Evolutionary conservation across 192 early-diverging fungal species (phyloP).

Genomic region (Gryganskiella cystojenkinii): DNA sequence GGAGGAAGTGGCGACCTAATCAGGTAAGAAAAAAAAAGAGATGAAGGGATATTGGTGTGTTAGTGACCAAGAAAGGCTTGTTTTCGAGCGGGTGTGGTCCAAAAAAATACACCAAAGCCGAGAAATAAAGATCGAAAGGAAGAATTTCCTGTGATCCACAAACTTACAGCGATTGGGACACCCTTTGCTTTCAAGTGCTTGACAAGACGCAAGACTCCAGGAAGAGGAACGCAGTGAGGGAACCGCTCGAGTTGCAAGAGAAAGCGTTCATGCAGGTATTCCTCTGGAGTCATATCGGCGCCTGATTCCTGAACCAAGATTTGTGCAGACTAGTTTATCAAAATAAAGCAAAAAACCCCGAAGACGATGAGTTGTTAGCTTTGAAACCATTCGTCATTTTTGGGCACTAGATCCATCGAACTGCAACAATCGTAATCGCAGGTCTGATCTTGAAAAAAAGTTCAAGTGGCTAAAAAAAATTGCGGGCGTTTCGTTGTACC

Average conservation of each 20-base stretch:
- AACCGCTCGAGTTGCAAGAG: constrained; percentile 67
- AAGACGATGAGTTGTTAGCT: too few relatives aligned
- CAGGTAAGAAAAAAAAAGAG: neutral
- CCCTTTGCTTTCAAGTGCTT: constrained; percentile 75
- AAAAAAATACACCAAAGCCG: too few relatives aligned
- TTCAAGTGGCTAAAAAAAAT: too few relatives aligned
- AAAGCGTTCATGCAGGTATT: constrained; percentile 77
- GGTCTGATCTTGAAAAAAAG: too few relatives aligned
- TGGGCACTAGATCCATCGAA: too few relatives aligned
- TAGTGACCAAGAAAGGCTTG: neutral
- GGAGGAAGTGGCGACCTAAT: constrained; percentile 84
- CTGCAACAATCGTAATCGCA: too few relatives aligned
- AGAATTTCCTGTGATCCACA: too few relatives aligned
- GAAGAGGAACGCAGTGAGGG: constrained; percentile 71
- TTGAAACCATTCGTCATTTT: too few relatives aligned
- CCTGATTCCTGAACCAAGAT: constrained; percentile 77
- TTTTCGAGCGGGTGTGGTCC: too few relatives aligned
- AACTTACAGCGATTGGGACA: constrained; percentile 79
- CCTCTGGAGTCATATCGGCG: constrained; percentile 81
- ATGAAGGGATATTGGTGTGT: neutral
- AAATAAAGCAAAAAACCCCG: neutral
- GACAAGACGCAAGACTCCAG: constrained; percentile 75
- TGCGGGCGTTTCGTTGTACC: constrained; percentile 43
- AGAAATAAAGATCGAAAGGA: too few relatives aligned
- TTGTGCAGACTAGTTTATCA: constrained; percentile 58